phyloP scores from a whole-genome alignment of 352 stramenopile genomes.

The Phytopythium chamaehyphon region DNA sequence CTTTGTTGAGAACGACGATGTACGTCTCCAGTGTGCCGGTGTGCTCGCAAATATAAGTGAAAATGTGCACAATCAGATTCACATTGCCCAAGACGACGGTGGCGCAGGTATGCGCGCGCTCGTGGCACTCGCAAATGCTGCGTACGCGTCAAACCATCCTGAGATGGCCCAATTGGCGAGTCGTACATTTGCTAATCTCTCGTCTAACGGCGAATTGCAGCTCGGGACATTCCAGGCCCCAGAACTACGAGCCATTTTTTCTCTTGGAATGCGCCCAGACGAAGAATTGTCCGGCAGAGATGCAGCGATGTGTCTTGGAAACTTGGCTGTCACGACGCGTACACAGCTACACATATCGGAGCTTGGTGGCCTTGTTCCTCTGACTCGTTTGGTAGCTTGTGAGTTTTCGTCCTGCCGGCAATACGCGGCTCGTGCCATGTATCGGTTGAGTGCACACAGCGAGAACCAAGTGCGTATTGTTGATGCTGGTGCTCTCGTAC shows the following conservation, averaged over 20 bases:
- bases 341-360: conserved; percentile 89
- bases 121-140: conserved; percentile 66
- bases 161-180: conserved; percentile 88
- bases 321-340: conserved; percentile 89
- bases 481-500: conserved; percentile 71
- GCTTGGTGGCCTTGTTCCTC: conserved; percentile 77
- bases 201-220: conserved; percentile 91
- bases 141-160: conserved; percentile 50
- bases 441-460: conserved; percentile 77
- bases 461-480: conserved; percentile 89
- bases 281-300: conserved; percentile 91
- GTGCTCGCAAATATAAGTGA: conserved; percentile 91
- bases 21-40: conserved; percentile 88
- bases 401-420: conserved; percentile 68
- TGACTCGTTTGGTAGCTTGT: conserved; percentile 77
- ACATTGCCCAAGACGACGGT: conserved; percentile 67
- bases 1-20: conserved; percentile 58
- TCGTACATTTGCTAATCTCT: conserved; percentile 88
- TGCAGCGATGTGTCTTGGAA: conserved; percentile 90
- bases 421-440: conserved; percentile 86
- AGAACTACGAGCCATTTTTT: conserved; percentile 79
- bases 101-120: conserved; percentile 48
- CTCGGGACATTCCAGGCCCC: conserved; percentile 79
- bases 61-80: conserved; percentile 88
- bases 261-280: conserved; percentile 41